Evolutionary conservation across 2,329 filamentous ascomycete species (phyloP).

Genomic region (Diplodia intermedia): DNA sequence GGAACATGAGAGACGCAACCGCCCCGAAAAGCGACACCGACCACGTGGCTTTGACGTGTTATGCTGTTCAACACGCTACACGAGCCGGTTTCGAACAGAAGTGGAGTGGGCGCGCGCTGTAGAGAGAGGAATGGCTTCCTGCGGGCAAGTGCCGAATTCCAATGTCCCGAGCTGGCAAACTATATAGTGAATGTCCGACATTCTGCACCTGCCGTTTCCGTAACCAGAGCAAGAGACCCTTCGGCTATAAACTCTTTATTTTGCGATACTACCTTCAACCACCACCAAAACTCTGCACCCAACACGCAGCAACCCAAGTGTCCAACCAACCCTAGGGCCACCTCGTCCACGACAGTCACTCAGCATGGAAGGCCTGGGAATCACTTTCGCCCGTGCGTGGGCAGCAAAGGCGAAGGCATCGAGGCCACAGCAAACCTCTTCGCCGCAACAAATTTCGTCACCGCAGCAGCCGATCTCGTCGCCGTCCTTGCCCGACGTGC

Average conservation of each 20-base stretch:
- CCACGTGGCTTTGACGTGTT: too few species aligned
- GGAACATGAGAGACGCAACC: too few species aligned
- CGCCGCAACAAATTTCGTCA: neutral
- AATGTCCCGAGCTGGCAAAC: too few species aligned
- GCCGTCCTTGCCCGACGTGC: neutral
- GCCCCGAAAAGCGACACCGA: too few species aligned
- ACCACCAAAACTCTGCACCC: neutral
- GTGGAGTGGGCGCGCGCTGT: neutral
- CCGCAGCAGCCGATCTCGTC: neutral
- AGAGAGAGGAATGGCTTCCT: neutral
- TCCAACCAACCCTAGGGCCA: neutral
- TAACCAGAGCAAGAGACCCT: neutral
- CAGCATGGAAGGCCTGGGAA: slow-evolving; percentile 12
- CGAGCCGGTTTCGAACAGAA: too few species aligned
- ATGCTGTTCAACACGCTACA: too few species aligned
- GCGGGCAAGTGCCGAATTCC: too few species aligned
- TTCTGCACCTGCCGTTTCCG: neutral
- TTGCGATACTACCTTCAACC: neutral
- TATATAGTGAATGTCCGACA: neutral
- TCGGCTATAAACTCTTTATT: neutral
- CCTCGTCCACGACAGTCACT: neutral
- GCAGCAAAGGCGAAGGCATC: neutral
- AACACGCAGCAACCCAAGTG: neutral
- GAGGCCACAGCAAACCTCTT: neutral
- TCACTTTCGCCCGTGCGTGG: neutral